These are phyloP conservation scores for Kalanchoe fedtschenkoi DNA, from an alignment of 164 flowering plant genomes.

Conservation along the genomic window DNA sequence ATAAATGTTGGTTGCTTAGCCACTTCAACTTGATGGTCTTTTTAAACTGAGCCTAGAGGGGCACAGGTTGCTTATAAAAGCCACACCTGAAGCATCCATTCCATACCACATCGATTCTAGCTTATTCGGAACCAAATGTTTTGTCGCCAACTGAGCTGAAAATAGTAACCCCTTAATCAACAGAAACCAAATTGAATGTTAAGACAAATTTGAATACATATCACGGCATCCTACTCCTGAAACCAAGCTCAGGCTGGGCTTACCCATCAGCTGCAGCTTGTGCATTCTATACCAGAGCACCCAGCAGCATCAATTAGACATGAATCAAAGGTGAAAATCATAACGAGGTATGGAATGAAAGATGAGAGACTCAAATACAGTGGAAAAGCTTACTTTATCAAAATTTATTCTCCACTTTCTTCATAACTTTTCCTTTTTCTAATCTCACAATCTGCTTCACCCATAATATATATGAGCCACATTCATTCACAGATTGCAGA, in stretches of 20 bases:
- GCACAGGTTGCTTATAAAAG: no score
- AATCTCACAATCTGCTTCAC: neutral
- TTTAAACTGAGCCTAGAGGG: no score
- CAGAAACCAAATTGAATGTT: neutral
- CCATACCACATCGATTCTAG: no score
- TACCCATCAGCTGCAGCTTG: neutral
- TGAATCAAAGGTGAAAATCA: neutral
- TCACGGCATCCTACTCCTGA: no score
- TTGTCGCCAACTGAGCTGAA: neutral
- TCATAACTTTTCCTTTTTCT: neutral
- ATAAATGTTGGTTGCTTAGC: no score
- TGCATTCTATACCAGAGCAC: no score
- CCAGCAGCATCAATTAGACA: neutral
- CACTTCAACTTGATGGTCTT: no score
- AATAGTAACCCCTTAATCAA: neutral
- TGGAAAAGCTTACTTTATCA: neutral
- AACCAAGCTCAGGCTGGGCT: neutral
- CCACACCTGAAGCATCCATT: no score
- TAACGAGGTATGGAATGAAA: neutral
- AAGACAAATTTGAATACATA: no score
- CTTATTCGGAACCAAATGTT: neutral
- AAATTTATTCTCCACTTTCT: neutral
- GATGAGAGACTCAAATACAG: neutral
- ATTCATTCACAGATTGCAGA: no score
- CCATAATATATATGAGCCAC: no score